Evolutionary conservation across 2,329 filamentous ascomycete genomes (phyloP).

Genomic region (Fusarium ramigenum): DNA sequence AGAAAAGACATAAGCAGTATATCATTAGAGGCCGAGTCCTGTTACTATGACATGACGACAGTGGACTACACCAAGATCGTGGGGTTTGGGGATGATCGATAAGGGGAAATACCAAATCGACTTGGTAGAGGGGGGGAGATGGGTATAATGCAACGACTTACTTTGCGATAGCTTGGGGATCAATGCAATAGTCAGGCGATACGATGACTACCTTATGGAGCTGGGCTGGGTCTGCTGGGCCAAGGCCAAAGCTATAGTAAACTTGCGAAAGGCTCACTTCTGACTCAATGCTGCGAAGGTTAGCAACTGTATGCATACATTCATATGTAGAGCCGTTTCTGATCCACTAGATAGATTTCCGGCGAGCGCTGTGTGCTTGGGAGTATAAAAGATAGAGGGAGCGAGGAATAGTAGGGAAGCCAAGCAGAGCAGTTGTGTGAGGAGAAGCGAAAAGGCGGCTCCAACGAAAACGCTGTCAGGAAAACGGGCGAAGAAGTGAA

Average conservation of each 20-base stretch:
- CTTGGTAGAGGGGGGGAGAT: neutral
- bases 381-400: neutral
- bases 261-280: conserved; percentile 33
- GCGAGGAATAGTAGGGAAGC: neutral
- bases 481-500: conserved; percentile 28
- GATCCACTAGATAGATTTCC: conserved; percentile 8
- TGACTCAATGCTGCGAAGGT: conserved; percentile 33
- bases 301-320: conserved; percentile 35
- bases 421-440: conserved; percentile 26
- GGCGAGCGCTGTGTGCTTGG: neutral
- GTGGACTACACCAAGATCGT: conserved; percentile 27
- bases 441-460: conserved; percentile 36
- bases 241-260: conserved; percentile 27
- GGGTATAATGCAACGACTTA: conserved; percentile 24
- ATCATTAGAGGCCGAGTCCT: conserved; percentile 32
- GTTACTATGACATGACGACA: conserved; percentile 39
- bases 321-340: conserved; percentile 27
- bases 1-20: conserved; percentile 8
- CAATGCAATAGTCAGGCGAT: conserved; percentile 31
- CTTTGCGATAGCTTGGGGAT: conserved; percentile 21
- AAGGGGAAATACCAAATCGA: conserved; percentile 12
- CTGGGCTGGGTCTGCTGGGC: conserved; percentile 17
- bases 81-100: conserved; percentile 12
- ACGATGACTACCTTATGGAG: conserved; percentile 13
- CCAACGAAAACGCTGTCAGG: conserved; percentile 31